Base-by-base conservation (phyloP, 2,329 filamentous ascomycete genomes). In the Ophiostoma sp. region DNA sequence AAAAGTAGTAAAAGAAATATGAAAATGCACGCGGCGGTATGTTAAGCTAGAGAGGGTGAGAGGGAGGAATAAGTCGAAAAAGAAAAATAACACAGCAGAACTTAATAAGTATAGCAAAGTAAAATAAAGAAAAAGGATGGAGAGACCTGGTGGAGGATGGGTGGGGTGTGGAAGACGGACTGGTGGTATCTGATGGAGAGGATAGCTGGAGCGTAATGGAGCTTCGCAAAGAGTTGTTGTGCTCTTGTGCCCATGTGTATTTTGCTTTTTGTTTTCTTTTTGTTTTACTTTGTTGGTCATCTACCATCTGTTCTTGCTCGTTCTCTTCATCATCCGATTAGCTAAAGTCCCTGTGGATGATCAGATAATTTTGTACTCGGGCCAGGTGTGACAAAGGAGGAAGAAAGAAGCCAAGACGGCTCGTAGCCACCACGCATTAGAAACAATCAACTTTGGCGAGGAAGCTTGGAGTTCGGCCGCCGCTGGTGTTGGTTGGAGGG, bases 111-210 rank as follows among this genome's bases (percentile, higher is more conserved):
- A 31, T 31, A 31, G 27, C 27, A 23, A 11, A 27, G 20, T 35
- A 23, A 60, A 33, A 54, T 48, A 33, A 62, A 67, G 52, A 44
- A 54, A 31, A 41, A 35, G 20, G 15, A 27, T 6, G 17, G 36
- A n/a, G 54, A 68, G 39, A 57, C 41, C 6, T 67, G 27, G 54
- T 41, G 35, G 66, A 41, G 7, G 35, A 44, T 39, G 65, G 65
- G 65, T 31, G 65, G 65, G 65, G 65, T 67, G 65, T 41, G 39
- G 13, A 44, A 44, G 17, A 33, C 23, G 36, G 39, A 67, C 35
- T 31, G 36, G 41, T 48, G 62, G 35, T 66, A 39, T 41, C 35
- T 27, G 23, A 48, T 27, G 35, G 35, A 23, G 36, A 41, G 36
- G 36, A 67, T 67, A 48, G 23, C 11, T 27, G 23, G 23, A 23